Evolutionary conservation across 164 flowering plant species (phyloP).

Genomic region (Piper longum): DNA sequence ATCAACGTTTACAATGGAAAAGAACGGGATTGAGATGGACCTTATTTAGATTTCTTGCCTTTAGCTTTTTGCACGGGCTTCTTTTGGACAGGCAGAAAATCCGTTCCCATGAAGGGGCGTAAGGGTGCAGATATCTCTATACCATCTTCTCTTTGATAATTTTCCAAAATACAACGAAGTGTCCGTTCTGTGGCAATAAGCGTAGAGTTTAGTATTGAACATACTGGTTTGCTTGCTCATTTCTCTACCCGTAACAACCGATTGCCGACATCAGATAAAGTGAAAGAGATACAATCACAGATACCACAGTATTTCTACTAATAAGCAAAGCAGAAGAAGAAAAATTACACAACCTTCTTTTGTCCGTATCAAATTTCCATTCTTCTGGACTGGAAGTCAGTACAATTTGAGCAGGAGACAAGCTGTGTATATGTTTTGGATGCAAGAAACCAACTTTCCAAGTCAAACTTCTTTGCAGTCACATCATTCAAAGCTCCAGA

Average conservation of each 20-base stretch:
- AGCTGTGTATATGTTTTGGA: slow-evolving; percentile 85
- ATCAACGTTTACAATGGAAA: not conserved
- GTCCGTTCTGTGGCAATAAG: slow-evolving; percentile 96
- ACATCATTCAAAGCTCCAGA: slow-evolving; percentile 96
- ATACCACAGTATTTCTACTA: not conserved
- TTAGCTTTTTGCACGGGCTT: slow-evolving; percentile 34
- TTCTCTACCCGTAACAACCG: slow-evolving; percentile 33
- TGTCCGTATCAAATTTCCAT: slow-evolving; percentile 83
- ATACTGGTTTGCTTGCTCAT: slow-evolving; percentile 72
- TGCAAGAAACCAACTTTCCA: slow-evolving; percentile 95
- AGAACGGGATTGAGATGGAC: slow-evolving; percentile 1
- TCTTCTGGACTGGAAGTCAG: slow-evolving; percentile 82
- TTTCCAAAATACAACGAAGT: slow-evolving; percentile 85
- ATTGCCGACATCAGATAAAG: not conserved
- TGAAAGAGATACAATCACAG: not conserved
- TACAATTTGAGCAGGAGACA: slow-evolving; percentile 90
- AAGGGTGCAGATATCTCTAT: slow-evolving; percentile 61
- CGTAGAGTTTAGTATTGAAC: slow-evolving; percentile 86
- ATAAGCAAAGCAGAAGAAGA: not conserved
- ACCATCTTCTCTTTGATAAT: slow-evolving; percentile 81
- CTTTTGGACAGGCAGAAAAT: slow-evolving; percentile 59
- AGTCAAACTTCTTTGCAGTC: slow-evolving; percentile 91
- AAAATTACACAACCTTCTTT: slow-evolving; percentile 47
- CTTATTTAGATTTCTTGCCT: slow-evolving; percentile 63
- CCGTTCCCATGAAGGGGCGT: slow-evolving; percentile 56